Base-by-base conservation (phyloP, 768 basidiomycete genomes). In the Termitomyces titanicus region DNA sequence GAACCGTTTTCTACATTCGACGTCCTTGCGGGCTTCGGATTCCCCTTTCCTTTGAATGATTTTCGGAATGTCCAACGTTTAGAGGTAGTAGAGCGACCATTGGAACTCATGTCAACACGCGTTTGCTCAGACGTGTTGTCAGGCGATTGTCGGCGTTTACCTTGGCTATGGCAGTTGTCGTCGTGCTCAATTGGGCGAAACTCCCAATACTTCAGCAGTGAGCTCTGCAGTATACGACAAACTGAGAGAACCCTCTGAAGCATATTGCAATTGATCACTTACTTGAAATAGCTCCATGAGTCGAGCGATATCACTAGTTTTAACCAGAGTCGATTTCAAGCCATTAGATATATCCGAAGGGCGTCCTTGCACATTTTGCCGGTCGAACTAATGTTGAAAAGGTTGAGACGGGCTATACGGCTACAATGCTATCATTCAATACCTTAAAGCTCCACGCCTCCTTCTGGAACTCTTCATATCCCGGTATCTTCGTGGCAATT, bases 211-310 rank as follows among this genome's bases (percentile, higher is more conserved):
- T 81, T 84, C 29, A 89, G 65, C 12, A 91, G 79, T 1, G 86
- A 84, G 63, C 79, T 86, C 85, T 88, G 51, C 3, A 12, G 7
- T 25, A 33, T 31, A 25, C 5, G 18, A n/a, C 15, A 13, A 54
- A 2, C 45, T 49, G 11, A 34, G 46, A 31, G 8, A 27, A 27
- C 47, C 20, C 3, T 33, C n/a, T 33, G 11, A 35, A 45, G 17
- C 38, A 15, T 11, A 10, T 12, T 33, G 3, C 45, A 35, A 44
- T n/a, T 17, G 33, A 20, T 29, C 52, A 49, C 68, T 53, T 56
- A 81, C 88, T 72, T 92, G 91, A 64, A 92, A 91, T 3, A 92
- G 70, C 61, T 92, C 92, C 88, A 94, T 90, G 15, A 93, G 73
- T 18, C 89, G 78, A 7, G 91, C 88, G 38, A 93, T 74, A 61